Conservation (phyloP, 768 basidiomycete genomes). For the Mycena haematopus region DNA sequence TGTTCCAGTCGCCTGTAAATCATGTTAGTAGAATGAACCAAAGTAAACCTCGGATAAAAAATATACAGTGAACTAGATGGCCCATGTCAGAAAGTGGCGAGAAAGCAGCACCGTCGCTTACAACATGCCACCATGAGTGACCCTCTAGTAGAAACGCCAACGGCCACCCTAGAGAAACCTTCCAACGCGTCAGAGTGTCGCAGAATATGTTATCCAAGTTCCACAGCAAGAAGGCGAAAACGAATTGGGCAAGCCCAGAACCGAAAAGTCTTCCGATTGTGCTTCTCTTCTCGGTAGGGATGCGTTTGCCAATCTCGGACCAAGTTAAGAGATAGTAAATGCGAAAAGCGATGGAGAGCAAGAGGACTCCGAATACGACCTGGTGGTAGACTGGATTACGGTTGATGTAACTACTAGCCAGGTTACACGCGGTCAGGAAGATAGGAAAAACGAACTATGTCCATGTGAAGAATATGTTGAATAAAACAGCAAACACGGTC, state of each 20-base stretch:
- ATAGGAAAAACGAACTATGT: constrained; percentile 65
- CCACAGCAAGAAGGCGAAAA: constrained; percentile 75
- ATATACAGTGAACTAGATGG: constrained; percentile 19
- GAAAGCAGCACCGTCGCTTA: constrained; percentile 36
- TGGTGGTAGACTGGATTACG: constrained; percentile 86
- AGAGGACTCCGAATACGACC: constrained; percentile 67
- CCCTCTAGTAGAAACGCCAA: constrained; percentile 72
- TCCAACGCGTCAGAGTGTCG: constrained; percentile 59
- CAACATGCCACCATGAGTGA: constrained; percentile 79
- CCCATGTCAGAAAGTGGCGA: background rate
- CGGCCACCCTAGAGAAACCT: constrained; percentile 66
- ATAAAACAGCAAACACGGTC: constrained; percentile 46
- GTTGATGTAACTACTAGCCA: constrained; percentile 56
- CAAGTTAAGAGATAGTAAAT: constrained; percentile 57
- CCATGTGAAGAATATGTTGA: constrained; percentile 70
- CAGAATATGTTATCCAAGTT: constrained; percentile 86
- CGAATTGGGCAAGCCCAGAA: constrained; percentile 62
- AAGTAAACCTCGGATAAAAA: background rate
- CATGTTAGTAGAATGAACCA: background rate
- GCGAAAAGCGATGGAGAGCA: constrained; percentile 56
- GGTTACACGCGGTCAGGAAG: background rate
- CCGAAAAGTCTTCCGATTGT: constrained; percentile 53
- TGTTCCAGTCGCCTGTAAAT: constrained; percentile 51
- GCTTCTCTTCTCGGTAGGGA: constrained; percentile 50
- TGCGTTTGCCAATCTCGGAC: constrained; percentile 44